phyloP scores from a whole-genome alignment of 2,329 filamentous ascomycete genomes.

The Apiospora sp. region DNA sequence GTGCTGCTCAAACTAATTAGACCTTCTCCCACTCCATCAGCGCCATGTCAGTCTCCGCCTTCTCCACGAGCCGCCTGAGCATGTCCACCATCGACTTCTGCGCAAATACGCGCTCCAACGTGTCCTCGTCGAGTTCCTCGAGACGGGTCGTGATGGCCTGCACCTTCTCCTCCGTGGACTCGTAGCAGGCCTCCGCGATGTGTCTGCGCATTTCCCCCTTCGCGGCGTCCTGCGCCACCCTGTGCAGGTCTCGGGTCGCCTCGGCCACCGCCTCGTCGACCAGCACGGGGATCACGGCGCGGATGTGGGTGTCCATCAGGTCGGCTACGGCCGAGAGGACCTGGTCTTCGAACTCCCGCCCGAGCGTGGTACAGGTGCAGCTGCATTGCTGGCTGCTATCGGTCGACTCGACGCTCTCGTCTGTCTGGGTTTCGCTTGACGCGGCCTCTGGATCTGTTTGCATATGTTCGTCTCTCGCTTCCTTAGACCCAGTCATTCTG shows the following conservation, averaged over 20 bases:
- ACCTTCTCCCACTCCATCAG: conserved; percentile 13
- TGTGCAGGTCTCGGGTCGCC: not conserved
- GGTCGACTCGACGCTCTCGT: not conserved
- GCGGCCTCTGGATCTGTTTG: too few species aligned
- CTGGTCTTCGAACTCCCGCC: not conserved
- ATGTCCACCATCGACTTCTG: not conserved
- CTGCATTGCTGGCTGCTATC: not conserved
- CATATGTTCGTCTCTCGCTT: too few species aligned
- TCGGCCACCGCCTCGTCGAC: not conserved
- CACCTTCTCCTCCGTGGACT: conserved; percentile 16
- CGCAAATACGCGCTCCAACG: conserved; percentile 17
- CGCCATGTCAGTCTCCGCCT: not conserved
- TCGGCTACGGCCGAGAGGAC: not conserved
- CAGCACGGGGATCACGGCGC: not conserved
- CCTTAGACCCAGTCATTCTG: too few species aligned
- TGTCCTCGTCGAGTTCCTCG: not conserved
- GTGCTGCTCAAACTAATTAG: too few species aligned
- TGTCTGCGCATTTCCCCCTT: not conserved
- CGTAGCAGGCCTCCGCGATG: not conserved
- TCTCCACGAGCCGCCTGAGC: not conserved
- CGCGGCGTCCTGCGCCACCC: conserved; percentile 5
- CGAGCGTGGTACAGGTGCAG: not conserved
- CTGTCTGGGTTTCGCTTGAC: not conserved
- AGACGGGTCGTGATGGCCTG: not conserved
- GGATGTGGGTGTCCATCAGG: not conserved